Conservation (phyloP, 2,329 filamentous ascomycete genomes). For the Fulvia fulva region DNA sequence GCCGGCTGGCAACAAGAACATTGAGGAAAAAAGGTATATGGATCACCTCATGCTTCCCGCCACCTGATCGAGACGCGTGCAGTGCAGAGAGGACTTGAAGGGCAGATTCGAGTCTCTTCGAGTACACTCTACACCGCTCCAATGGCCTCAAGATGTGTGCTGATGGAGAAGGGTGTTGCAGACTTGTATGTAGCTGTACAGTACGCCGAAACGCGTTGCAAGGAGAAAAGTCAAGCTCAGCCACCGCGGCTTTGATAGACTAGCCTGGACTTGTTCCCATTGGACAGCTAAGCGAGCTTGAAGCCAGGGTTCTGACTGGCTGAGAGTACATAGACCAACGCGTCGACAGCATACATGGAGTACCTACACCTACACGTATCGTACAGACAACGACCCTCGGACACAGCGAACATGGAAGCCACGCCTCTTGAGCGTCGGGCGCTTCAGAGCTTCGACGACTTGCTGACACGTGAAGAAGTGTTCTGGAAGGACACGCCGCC, state of each 20-base stretch:
- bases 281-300: no score
- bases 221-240: not conserved
- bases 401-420: not conserved
- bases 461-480: not conserved
- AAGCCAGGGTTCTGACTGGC: no score
- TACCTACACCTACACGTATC: no score
- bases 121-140: no score
- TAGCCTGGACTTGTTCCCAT: no score
- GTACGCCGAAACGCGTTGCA: not conserved
- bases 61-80: no score
- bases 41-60: not conserved
- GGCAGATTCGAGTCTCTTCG: no score
- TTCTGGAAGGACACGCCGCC: not conserved
- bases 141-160: not conserved
- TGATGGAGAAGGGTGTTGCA: not conserved
- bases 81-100: no score
- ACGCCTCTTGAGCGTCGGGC: not conserved
- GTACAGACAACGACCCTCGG: no score
- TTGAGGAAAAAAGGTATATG: constrained; percentile 2
- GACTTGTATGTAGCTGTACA: not conserved
- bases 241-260: no score
- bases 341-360: not conserved
- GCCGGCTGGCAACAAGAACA: constrained; percentile 8
- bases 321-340: no score
- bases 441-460: not conserved